Evolutionary conservation across 495 filamentous ascomycete genomes (phyloP).

Genomic region (Neurospora sp.): DNA sequence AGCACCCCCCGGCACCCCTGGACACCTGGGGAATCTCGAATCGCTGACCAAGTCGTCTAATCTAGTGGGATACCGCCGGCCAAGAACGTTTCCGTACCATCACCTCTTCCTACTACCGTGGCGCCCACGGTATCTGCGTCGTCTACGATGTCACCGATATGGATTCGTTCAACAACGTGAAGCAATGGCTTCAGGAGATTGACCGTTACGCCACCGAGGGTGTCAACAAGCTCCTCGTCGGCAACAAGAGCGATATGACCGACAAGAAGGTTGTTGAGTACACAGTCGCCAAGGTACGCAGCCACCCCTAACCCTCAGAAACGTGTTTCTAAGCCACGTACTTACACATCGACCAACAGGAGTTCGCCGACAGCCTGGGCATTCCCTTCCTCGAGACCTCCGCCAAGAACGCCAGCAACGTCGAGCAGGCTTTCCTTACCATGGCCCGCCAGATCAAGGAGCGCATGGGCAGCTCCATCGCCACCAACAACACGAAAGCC

Average conservation of each 20-base stretch:
- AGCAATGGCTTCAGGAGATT: slow-evolving; percentile 99
- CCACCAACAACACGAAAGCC: slow-evolving; percentile 95
- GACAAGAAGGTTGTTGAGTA: slow-evolving; percentile 99
- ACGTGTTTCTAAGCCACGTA: background rate
- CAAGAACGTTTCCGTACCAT: slow-evolving; percentile 99
- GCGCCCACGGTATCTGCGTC: slow-evolving; percentile 96
- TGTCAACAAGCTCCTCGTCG: slow-evolving; percentile 97
- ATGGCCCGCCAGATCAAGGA: slow-evolving; percentile 99
- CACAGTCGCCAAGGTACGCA: slow-evolving; percentile 90
- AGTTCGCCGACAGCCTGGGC: slow-evolving; percentile 96
- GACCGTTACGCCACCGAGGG: slow-evolving; percentile 98
- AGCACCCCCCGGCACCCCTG: slow-evolving; percentile 19
- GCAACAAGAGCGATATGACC: slow-evolving; percentile 99
- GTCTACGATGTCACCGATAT: slow-evolving; percentile 99
- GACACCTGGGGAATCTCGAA: background rate
- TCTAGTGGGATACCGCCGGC: slow-evolving; percentile 95
- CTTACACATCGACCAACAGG: slow-evolving; percentile 41
- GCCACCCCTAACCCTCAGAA: background rate
- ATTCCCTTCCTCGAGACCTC: slow-evolving; percentile 99
- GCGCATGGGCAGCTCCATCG: slow-evolving; percentile 91
- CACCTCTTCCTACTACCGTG: slow-evolving; percentile 98
- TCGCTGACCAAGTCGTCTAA: slow-evolving; percentile 10
- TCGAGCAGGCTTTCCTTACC: slow-evolving; percentile 98
- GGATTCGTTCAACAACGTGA: slow-evolving; percentile 99
- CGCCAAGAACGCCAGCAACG: slow-evolving; percentile 97